Evolutionary conservation across 1,284 basidiomycete genomes (phyloP), one percentile per base, ranked within the genome.

Genomic region (Erythrobasidium hasegawianum): DNA sequence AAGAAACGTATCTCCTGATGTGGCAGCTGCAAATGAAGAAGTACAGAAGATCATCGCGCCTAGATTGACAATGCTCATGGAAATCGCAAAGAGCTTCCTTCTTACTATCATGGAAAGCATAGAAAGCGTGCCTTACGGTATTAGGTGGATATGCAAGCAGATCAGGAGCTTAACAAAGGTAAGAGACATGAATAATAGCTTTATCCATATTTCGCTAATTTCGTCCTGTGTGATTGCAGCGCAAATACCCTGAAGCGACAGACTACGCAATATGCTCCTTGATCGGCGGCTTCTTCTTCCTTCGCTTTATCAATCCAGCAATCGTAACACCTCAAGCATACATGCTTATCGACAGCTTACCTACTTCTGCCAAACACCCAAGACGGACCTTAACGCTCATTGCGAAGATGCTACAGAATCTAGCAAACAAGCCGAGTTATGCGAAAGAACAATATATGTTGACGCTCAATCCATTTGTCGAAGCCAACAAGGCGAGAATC

Each of bases 61-160:
- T 10, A 86, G 96, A 20, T 80, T 97, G 52, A 93, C 92, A 20
- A 97, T 97, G 92, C 83, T 98, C 69, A 96, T 97, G 91, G 93
- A 97, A 77, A 97, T 98, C 69, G 96, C 95, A 55, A 96, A 97
- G 76, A 90, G 88, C 74, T 97, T 99, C 80, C 81, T 98, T 67
- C 81, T 89, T 45, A 97, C 95, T n/a, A 97, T 99, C 75, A 96
- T 98, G 75, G 92, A 97, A 71, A 94, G 90, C 70, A 86, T 97
- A 84, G 94, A 97, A 74, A 90, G 87, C 73, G 95, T 97, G 13
- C 96, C 95, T 20, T 98, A 98, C 75, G 95, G 96, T 74, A 97
- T 99, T 71, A 85, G 96, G 71, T 99, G 96, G 96, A 98, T 98
- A 75, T 98, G 96, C 81, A 98, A 98, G 80, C 95, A 98, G 80